These are phyloP conservation scores for Lojkania enalia DNA, from an alignment of 2,329 filamentous ascomycete species.

Conservation along the genomic window DNA sequence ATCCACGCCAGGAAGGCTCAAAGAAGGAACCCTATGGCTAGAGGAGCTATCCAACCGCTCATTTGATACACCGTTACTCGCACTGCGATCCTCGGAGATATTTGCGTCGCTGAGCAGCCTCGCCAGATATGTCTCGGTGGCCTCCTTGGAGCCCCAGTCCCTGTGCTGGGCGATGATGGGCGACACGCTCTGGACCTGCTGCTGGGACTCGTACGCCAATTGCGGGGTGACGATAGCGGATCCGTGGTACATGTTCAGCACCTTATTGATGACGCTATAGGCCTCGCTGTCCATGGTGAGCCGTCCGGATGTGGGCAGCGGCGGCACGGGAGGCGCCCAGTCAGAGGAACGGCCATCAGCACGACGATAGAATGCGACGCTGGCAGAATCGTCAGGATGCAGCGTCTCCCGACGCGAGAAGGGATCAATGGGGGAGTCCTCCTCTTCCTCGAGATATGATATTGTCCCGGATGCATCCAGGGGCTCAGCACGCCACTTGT, in stretches of 20 bases:
- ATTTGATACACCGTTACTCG: neutral
- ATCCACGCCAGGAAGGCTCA: conserved; percentile 24
- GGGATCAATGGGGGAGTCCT: conserved; percentile 38
- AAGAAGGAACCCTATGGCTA: conserved; percentile 16
- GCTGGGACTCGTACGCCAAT: conserved; percentile 44
- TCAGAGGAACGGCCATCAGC: conserved; percentile 30
- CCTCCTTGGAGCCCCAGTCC: conserved; percentile 58
- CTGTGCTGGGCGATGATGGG: conserved; percentile 58
- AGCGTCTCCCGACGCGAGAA: conserved; percentile 40
- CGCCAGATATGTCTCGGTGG: conserved; percentile 59
- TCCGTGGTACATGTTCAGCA: conserved; percentile 48
- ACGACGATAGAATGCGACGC: conserved; percentile 32
- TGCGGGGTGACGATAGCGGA: conserved; percentile 43
- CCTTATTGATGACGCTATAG: conserved; percentile 48
- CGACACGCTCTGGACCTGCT: conserved; percentile 52
- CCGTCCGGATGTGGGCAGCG: conserved; percentile 21
- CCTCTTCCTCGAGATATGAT: conserved; percentile 34
- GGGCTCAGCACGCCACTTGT: conserved; percentile 23
- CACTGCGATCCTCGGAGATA: conserved; percentile 32
- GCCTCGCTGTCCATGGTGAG: conserved; percentile 47
- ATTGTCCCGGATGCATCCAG: conserved; percentile 25
- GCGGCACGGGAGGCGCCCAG: conserved; percentile 26
- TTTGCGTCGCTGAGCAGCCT: conserved; percentile 46
- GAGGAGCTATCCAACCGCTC: neutral
- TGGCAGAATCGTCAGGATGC: conserved; percentile 44